Evolutionary conservation across 495 filamentous ascomycete species (phyloP).

Genomic region (Xanthoparmelia taractica): DNA sequence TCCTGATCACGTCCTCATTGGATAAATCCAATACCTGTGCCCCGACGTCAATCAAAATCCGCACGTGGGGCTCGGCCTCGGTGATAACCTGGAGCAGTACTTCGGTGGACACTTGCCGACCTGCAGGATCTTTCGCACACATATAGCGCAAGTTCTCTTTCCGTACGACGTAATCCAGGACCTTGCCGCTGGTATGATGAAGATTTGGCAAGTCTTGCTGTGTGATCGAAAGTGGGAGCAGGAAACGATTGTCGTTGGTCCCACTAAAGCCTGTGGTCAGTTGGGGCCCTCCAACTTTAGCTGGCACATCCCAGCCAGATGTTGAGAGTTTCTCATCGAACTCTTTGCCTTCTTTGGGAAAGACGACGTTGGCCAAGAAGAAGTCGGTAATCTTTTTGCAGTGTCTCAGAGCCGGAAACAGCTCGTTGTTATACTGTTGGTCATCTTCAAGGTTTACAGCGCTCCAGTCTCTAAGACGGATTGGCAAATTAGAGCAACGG

Average conservation of each 20-base stretch:
- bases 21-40: constrained; percentile 61
- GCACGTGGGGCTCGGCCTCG: constrained; percentile 8
- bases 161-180: constrained; percentile 49
- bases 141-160: constrained; percentile 40
- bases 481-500: constrained; percentile 18
- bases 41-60: constrained; percentile 65
- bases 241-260: constrained; percentile 56
- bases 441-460: constrained; percentile 12
- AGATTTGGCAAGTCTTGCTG: constrained; percentile 51
- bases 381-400: constrained; percentile 45
- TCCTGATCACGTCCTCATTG: constrained; percentile 46
- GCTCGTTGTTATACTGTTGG: constrained; percentile 27
- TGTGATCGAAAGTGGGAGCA: constrained; percentile 48
- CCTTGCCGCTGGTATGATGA: constrained; percentile 55
- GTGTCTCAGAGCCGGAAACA: constrained; percentile 12
- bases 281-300: constrained; percentile 30
- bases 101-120: neutral
- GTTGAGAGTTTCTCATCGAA: constrained; percentile 60
- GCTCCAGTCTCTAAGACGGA: neutral
- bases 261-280: constrained; percentile 63
- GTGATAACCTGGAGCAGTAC: neutral
- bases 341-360: constrained; percentile 56
- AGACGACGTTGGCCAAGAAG: constrained; percentile 54
- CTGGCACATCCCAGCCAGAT: constrained; percentile 58
- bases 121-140: neutral